phyloP scores from a whole-genome alignment of 1,284 basidiomycete genomes.

The Boletus semigastroideus region DNA sequence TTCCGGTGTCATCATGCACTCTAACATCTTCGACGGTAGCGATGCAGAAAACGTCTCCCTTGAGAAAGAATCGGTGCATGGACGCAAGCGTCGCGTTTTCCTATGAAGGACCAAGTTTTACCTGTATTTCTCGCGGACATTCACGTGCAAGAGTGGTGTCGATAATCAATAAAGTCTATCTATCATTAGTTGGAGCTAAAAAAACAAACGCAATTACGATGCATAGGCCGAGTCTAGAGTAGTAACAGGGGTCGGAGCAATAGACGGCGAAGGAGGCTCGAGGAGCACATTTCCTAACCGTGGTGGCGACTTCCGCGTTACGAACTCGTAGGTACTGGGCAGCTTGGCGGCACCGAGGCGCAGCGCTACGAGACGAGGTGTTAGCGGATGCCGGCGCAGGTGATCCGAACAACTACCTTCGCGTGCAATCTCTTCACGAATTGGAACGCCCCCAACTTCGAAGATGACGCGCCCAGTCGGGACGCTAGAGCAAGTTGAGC shows the following conservation, averaged over 20 bases:
- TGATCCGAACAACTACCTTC: slow-evolving; percentile 57
- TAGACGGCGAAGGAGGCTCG: slow-evolving; percentile 32
- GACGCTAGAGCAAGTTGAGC: slow-evolving; percentile 51
- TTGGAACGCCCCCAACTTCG: slow-evolving; percentile 89
- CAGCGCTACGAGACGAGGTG: slow-evolving; percentile 62
- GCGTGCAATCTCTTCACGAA: slow-evolving; percentile 91
- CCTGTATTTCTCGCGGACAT: no score
- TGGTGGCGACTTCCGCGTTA: slow-evolving; percentile 69
- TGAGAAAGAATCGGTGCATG: no score
- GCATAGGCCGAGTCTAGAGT: slow-evolving; percentile 9
- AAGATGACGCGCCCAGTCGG: slow-evolving; percentile 92
- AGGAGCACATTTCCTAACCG: slow-evolving; percentile 76
- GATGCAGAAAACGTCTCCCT: no score
- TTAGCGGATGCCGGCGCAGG: neutral
- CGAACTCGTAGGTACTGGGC: slow-evolving; percentile 89
- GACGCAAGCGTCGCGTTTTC: no score
- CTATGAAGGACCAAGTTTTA: no score
- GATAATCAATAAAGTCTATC: slow-evolving; percentile 7
- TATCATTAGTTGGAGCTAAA: neutral
- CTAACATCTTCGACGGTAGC: no score
- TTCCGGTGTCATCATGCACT: no score
- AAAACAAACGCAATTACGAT: slow-evolving; percentile 6
- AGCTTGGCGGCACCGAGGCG: slow-evolving; percentile 89
- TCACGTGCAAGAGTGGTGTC: neutral
- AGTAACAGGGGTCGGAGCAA: slow-evolving; percentile 17